Evolutionary conservation across 345 rosid genomes (phyloP), one percentile per base, ranked within the genome.

Genomic region (Passiflora organensis): DNA sequence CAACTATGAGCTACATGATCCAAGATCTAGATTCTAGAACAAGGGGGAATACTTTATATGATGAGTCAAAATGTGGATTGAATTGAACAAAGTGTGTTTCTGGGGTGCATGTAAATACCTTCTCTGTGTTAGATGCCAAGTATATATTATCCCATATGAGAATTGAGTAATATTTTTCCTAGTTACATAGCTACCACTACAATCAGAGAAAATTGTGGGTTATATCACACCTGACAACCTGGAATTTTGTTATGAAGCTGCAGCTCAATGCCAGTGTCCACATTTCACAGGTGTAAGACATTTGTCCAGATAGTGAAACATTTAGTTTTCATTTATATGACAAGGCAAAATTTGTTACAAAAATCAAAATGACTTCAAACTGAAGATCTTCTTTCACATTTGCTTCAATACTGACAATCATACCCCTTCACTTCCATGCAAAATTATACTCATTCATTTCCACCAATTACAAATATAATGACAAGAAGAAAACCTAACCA

Each of bases 401-500:
- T 44, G 19, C 13, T 28, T 19, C 43, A 45, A 59, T 32, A 51
- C 32, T 47, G 28, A 51, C 8, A 28, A 28, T 28, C 34, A 28
- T 28, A 2, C 34, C 34, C 34, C 8, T 28, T 8, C 34, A n/a
- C n/a, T n/a, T n/a, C 8, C 34, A 28, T 28, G 34, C 34, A 28
- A 28, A 28, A 28, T 8, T 2, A 8, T 8, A 48, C 13, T 2
- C 17, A 47, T 44, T 17, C 17, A 18, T 20, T 21, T 36, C 32
- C n/a, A 38, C 34, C 15, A 10, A 23, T 20, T 9, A 46, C 4
- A 44, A 59, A 34, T 41, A 44, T 16, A 13, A 50, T 18, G 43
- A 48, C 38, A 59, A 41, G 21, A 51, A 60, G 13, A 44, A 64
- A 41, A 55, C 53, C 86, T 68, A 68, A 89, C 97, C 99, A 93